Conservation (phyloP, 345 rosid genomes). For the Camelina neglecta region DNA sequence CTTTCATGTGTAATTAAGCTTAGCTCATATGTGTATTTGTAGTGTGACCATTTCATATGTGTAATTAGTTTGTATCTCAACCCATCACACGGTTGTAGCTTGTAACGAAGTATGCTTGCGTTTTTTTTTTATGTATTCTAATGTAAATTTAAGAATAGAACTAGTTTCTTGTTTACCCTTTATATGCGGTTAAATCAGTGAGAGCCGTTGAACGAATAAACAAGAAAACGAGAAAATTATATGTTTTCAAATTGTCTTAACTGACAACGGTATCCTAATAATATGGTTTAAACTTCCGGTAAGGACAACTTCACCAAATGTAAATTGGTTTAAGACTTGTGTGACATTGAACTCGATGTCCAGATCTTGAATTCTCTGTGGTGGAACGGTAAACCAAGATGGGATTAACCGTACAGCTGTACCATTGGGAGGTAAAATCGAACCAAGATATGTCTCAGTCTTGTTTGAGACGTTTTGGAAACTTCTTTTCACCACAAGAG, state of each 20-base stretch:
- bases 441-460: slow-evolving; percentile 58
- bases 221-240: background rate
- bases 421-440: slow-evolving; percentile 70
- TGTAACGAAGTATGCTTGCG: background rate
- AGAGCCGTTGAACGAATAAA: background rate
- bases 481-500: slow-evolving; percentile 53
- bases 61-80: background rate
- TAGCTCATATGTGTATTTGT: background rate
- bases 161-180: background rate
- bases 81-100: background rate
- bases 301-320: slow-evolving; percentile 74
- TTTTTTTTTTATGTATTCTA: background rate
- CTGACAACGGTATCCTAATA: slow-evolving; percentile 64
- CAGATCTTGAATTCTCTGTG: slow-evolving; percentile 54
- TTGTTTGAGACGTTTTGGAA: slow-evolving; percentile 60
- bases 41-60: background rate
- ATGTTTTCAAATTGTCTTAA: slow-evolving; percentile 43
- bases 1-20: background rate
- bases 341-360: slow-evolving; percentile 58
- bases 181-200: background rate
- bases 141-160: background rate
- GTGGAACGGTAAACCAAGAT: slow-evolving; percentile 59
- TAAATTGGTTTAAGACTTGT: slow-evolving; percentile 46
- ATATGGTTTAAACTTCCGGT: slow-evolving; percentile 77
- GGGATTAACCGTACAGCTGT: slow-evolving; percentile 60